phyloP scores from a whole-genome alignment of 2,329 filamentous ascomycete species.

The Sarocladium brachiariae region DNA sequence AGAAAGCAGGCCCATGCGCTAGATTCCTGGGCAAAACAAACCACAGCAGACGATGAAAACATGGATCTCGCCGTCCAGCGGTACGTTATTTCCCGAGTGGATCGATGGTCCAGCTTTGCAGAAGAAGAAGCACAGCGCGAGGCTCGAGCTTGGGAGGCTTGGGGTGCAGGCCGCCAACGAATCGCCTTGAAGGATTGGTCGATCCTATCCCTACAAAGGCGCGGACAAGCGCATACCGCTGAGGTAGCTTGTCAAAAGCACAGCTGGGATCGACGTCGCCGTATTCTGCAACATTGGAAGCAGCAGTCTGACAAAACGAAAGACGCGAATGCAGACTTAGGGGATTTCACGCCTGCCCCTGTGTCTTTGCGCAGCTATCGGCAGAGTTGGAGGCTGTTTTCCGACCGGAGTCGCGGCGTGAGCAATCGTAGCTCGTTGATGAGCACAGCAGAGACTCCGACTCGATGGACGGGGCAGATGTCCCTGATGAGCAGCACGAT shows the following conservation, averaged over 20 bases:
- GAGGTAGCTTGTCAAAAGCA: constrained; percentile 24
- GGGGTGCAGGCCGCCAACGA: constrained; percentile 24
- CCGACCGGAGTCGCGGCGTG: constrained; percentile 15
- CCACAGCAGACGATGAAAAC: constrained; percentile 14
- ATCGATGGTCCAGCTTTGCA: constrained; percentile 18
- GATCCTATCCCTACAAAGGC: constrained; percentile 28
- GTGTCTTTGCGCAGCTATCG: constrained; percentile 14
- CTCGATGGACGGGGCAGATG: constrained; percentile 37
- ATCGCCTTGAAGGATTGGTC: constrained; percentile 30
- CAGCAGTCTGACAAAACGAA: constrained; percentile 15
- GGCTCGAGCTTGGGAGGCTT: constrained; percentile 23
- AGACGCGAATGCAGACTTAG: background rate
- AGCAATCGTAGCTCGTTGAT: constrained; percentile 13
- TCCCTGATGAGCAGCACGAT: constrained; percentile 27
- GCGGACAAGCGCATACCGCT: constrained; percentile 31
- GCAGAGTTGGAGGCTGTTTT: constrained; percentile 20
- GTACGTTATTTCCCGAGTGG: constrained; percentile 17
- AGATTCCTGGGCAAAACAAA: constrained; percentile 18
- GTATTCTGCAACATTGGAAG: constrained; percentile 26
- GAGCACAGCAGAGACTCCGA: constrained; percentile 33
- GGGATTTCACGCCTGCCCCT: background rate
- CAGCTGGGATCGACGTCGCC: constrained; percentile 24
- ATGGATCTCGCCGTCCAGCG: constrained; percentile 16
- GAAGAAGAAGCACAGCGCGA: constrained; percentile 18
- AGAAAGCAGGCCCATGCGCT: constrained; percentile 12